Evolutionary conservation across 306 rosid species (phyloP), one percentile per base, ranked within the genome.

Genomic region (Gleditsia sinensis): DNA sequence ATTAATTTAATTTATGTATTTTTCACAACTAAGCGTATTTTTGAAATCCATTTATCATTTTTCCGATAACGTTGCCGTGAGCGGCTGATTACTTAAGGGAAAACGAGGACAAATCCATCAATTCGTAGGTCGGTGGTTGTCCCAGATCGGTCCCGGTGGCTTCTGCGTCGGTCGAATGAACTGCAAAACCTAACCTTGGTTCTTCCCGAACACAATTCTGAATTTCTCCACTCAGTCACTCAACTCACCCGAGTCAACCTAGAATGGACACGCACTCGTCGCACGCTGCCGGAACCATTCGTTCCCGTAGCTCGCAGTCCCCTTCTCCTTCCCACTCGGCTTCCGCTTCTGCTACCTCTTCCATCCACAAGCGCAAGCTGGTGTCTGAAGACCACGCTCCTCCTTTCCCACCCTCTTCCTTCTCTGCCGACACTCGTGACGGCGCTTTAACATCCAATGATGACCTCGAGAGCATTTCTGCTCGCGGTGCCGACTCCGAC

Each of bases 271-370:
- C 89, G 5, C 97, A 88, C 83, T 83, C 88, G 2, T 78, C 90
- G 10, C 88, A 90, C 84, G 93, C 88, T 17, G 83, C 96, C 13
- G 98, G 86, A 9, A 82, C 92, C 21, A 90, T 88, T 45, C 97
- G 99, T 12, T 90, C 99, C 5, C 90, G 96, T 14, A 94, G 89
- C 70, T 92, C 97, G 5, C 99, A 87, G 72, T 86, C 99, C 19
- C 91, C 93, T n/a, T 95, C 98, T 14, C 96, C 98, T 1, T 95
- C 98, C 1, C 99, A 95, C 78, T 95, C 95, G 2, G 96, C 94
- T 10, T 90, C 98, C 3, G 96, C 97, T 60, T 92, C 99, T 23
- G 97, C 98, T 54, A 95, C 96, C 51, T 95, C 98, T 0, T 86
- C 98, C 75, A 83, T 92, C 80, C 96, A 86, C 87, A 95, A 92